Evolutionary conservation across 75 land plant genomes (phyloP), one percentile per base, ranked within the genome.

Genomic region (Sequoiadendron giganteum): DNA sequence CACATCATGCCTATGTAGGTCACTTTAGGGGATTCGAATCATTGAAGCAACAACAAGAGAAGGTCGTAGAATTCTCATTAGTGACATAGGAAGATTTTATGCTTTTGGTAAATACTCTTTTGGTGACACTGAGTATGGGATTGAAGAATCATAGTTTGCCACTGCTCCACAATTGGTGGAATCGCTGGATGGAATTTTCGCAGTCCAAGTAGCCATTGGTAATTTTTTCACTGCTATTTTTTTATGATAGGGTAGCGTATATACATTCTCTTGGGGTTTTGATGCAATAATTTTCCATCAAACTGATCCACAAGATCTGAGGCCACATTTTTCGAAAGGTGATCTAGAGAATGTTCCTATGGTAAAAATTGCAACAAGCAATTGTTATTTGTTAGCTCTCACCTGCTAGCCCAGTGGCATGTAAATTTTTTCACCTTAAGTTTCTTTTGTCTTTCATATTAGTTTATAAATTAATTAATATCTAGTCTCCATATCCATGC

Each of bases 361-460:
- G 3, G 98, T 96, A 56, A 96, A 96, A 89, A 96, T 96, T 93
- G 96, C 98, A 61, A 96, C 98, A n/a, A 96, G 98, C 48, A 94
- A 96, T 88, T 96, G 98, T 88, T 96, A 95, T 83, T 92, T 96
- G 80, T 95, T 96, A 81, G 96, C 94, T 39, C 87, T 91, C n/a
- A n/a, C n/a, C n/a, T n/a, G n/a, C n/a, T n/a, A n/a, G n/a, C n/a
- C n/a, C n/a, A n/a, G n/a, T n/a, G 95, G 96, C 87, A 96, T 94
- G 98, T 96, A 88, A 95, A 92, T 55, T 42, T 88, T 85, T 39
- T 52, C 18, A 43, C 43, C 86, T 84, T 83, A 40, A 49, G 36
- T 54, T 30, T 7, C 9, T 65, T 45, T 34, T 21, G 13, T 32
- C 5, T 52, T 84, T 10, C 54, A 11, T 88, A 68, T 84, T 9